Evolutionary conservation across 2,329 filamentous ascomycete species (phyloP), one percentile per base, ranked within the genome.

Genomic region (Aspergillus ustus): DNA sequence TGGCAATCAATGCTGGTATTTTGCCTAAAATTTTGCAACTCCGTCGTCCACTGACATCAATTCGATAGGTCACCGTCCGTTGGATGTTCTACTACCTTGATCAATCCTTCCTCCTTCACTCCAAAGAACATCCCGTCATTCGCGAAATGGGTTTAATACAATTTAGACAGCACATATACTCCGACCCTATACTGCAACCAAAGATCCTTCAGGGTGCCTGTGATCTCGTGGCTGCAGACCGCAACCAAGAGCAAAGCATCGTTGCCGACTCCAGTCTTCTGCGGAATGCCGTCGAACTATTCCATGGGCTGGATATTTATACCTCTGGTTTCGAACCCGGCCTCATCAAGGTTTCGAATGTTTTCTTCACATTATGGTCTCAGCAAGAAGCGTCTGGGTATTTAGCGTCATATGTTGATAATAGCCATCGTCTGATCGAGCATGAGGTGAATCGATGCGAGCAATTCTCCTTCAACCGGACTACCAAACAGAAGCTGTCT

Each of bases 81-180:
- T 94, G 91, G 65, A 90, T 96, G 44, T 98, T 97, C 78, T 96
- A 93, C 79, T 99, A 93, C 72, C 85, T 99, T 66, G 94, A 99
- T 74, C 89, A 95, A 65, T 91, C 93, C 2, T 97, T 93, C 72
- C 83, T 99, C 7, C 82, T 97, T 2, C 89, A 90, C 60, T 88
- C 89, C 50, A 88, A 89, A 67, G 87, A 89, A 22, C 79, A 85
- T 40, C 83, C 84, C 9, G 90, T 90, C 37, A 87, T 99, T 60
- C 90, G 93, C 71, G 92, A 96, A 71, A 88, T 96, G 81, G 87
- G 89, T 5, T 87, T 95, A 59, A 78, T 83, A 15, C 84, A 92
- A 62, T 99, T 98, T 74, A 86, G 91, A 57, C 84, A 79, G 8
- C 75, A 81, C 51, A 79, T 90, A 37, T 87, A 88, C 67, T 78